These are phyloP conservation scores for Schizosaccharomyces cryophilus DNA, from an alignment of 805 yeast genomes.

Conservation along the genomic window DNA sequence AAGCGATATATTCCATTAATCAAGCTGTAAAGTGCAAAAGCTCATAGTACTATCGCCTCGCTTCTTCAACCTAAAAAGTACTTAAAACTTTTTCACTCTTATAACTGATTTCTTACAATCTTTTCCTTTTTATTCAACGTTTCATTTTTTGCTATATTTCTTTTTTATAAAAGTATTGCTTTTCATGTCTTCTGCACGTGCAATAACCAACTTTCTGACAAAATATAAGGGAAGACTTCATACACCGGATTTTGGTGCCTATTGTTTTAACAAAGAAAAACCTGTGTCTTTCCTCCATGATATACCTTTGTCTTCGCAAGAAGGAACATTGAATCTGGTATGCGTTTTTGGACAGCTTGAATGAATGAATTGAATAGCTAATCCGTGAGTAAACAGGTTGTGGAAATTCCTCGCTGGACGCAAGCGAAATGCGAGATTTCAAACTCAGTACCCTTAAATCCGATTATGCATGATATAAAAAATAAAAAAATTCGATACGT, in stretches of 20 bases:
- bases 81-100: too few relatives aligned
- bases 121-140: too few relatives aligned
- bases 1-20: too few relatives aligned
- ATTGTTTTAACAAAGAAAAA: constrained; percentile 76
- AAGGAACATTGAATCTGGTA: constrained; percentile 26
- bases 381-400: neutral
- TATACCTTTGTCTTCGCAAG: constrained; percentile 77
- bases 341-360: neutral
- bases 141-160: too few relatives aligned
- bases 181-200: too few relatives aligned
- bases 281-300: constrained; percentile 91
- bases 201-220: neutral
- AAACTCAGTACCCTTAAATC: constrained; percentile 63
- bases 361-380: too few relatives aligned
- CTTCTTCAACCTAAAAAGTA: too few relatives aligned
- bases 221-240: constrained; percentile 72
- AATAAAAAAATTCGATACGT: constrained; percentile 68
- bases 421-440: constrained; percentile 78
- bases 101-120: too few relatives aligned
- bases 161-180: too few relatives aligned
- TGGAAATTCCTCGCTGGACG: constrained; percentile 42
- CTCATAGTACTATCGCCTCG: too few relatives aligned
- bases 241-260: constrained; percentile 82
- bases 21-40: too few relatives aligned
- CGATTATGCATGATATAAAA: constrained; percentile 90